A percentile compares a stretch with the other conserved stretches of the same genome.
These are phyloP conservation scores for Rhizomucor miehei DNA, from an alignment of 371 early-diverging fungal genomes.

Conservation along the genomic window DNA sequence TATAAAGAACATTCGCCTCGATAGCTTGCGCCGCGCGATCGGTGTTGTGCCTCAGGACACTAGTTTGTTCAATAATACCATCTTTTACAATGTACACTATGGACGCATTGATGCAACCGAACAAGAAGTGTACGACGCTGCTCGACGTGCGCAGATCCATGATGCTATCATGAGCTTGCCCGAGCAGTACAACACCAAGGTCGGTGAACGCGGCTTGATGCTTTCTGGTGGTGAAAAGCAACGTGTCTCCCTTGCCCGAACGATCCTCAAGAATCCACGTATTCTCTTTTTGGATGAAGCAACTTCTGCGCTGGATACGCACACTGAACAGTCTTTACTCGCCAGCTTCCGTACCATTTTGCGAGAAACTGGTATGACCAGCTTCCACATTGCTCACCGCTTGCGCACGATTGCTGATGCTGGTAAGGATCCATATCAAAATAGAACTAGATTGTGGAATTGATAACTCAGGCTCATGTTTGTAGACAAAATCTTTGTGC, in stretches of 20 bases:
- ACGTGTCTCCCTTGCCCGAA: conserved; percentile 86
- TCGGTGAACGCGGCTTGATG: conserved; percentile 93
- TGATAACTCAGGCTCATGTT: neutral
- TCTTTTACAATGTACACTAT: conserved; percentile 80
- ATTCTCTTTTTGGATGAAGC: conserved; percentile 81
- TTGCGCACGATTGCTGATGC: conserved; percentile 77
- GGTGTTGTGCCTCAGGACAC: conserved; percentile 91
- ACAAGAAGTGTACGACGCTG: conserved; percentile 71
- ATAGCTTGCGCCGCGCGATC: conserved; percentile 71
- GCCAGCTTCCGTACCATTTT: conserved; percentile 72
- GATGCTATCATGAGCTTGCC: conserved; percentile 64
- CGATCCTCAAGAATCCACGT: conserved; percentile 76
- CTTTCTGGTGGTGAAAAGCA: conserved; percentile 96
- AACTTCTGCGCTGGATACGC: conserved; percentile 64
- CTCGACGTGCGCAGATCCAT: conserved; percentile 81
- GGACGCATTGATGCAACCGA: conserved; percentile 60
- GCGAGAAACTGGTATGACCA: conserved; percentile 59
- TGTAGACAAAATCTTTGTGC: conserved; percentile 72
- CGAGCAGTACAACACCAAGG: conserved; percentile 83
- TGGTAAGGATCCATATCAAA: conserved; percentile 34
- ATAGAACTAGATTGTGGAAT: neutral
- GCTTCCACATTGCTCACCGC: conserved; percentile 80
- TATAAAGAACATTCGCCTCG: conserved; percentile 64
- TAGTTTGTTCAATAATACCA: conserved; percentile 80
- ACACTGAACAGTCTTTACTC: conserved; percentile 84